Evolutionary conservation across 306 rosid species (phyloP), one percentile per base, ranked within the genome.

Genomic region (Alnus rubra): DNA sequence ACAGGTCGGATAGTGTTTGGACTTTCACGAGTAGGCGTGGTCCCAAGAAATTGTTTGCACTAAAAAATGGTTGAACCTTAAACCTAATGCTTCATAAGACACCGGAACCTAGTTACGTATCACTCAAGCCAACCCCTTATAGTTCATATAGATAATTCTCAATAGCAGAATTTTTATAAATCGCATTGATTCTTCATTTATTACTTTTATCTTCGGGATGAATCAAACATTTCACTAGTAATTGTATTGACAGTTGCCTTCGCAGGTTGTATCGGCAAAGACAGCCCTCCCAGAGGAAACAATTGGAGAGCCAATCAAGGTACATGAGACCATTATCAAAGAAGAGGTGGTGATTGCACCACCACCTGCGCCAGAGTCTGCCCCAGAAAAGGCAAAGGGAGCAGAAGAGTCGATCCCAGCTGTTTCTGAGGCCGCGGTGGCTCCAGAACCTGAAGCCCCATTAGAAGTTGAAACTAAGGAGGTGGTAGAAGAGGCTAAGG

Each of bases 241-340:
- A 31, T 71, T 15, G 1, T 4, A 5, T n/a, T 16, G 74, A 65
- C 30, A 52, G 67, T 49, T 69, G 15, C 6, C 49, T 31, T 15
- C 56, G 81, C 65, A 91, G 98, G 90, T 91, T 86, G 91, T 76
- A 81, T 68, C 89, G 71, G 91, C 89, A 82, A 77, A 80, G 74
- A 74, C 83, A 65, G 90, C 92, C 49, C 85, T 89, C 74, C 80
- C 82, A 2, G 88, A 84, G 48, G 88, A 85, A 51, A 82, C 82
- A 47, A 73, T 59, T 13, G 87, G 86, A 80, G 82, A 82, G 44
- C 23, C 89, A 31, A 68, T 76, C 39, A 79, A 88, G 87, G 83
- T n/a, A 45, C 81, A 91, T 39, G 83, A 81, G 76, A 82, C 77
- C 44, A 44, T 56, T 16, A 51, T 70, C 45, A 63, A 82, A 81